A percentile compares a stretch with the other conserved stretches of the same genome.
Conservation (phyloP, 2,329 filamentous ascomycete species). For the Calonectria ilicicola region DNA sequence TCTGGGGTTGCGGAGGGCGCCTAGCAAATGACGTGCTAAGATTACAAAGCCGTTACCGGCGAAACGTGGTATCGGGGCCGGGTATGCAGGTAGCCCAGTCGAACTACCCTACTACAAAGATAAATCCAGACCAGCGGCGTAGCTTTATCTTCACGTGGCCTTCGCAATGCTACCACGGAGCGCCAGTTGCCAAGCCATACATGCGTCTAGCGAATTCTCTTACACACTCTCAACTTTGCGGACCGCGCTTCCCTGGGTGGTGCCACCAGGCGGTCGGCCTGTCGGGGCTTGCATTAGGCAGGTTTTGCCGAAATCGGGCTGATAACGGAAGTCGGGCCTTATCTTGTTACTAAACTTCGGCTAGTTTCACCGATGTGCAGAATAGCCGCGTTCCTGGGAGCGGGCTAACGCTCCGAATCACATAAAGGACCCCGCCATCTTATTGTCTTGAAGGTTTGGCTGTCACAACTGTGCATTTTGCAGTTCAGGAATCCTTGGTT, state of each 20-base stretch:
- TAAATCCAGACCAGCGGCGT: slow-evolving; percentile 4
- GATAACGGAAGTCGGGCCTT: slow-evolving; percentile 20
- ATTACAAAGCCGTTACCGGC: slow-evolving; percentile 46
- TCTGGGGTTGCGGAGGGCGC: slow-evolving; percentile 40
- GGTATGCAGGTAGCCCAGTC: slow-evolving; percentile 13
- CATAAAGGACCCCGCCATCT: background rate
- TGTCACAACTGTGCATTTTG: background rate
- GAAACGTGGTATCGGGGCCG: slow-evolving; percentile 32
- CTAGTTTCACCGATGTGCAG: slow-evolving; percentile 16
- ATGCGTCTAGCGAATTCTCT: slow-evolving; percentile 14
- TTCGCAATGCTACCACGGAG: background rate
- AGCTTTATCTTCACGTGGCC: background rate
- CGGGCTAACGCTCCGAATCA: slow-evolving; percentile 1
- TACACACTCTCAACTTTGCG: slow-evolving; percentile 1
- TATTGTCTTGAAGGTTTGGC: background rate
- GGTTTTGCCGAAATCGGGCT: slow-evolving; percentile 18
- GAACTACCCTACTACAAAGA: slow-evolving; percentile 29
- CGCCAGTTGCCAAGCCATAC: background rate
- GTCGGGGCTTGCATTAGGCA: slow-evolving; percentile 7
- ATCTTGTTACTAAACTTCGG: background rate
- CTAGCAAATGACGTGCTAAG: slow-evolving; percentile 45
- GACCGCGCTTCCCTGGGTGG: background rate
- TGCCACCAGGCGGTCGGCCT: slow-evolving; percentile 1
- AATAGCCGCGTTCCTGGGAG: background rate
- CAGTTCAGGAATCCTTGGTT: background rate